These are phyloP conservation scores for Exophiala sp. DNA, from an alignment of 2,329 filamentous ascomycete species.

Conservation along the genomic window DNA sequence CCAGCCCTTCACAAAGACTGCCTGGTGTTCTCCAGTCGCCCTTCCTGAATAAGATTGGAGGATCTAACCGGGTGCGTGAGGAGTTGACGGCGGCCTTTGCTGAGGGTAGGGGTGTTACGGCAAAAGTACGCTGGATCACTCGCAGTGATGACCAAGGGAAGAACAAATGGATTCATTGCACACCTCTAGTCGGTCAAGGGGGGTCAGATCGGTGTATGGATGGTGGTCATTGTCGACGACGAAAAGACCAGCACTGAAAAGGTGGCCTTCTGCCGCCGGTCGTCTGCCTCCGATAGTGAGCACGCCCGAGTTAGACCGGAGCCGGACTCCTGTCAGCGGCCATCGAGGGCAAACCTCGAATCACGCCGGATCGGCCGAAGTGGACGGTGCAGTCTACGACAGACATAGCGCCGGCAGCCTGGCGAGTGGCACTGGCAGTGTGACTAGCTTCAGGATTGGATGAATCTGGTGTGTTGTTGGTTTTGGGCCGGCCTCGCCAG, in stretches of 20 bases:
- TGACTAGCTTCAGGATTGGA: slow-evolving; percentile 21
- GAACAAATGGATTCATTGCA: slow-evolving; percentile 70
- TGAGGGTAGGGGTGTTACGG: slow-evolving; percentile 65
- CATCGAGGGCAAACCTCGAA: slow-evolving; percentile 5
- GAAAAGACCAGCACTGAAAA: slow-evolving; percentile 36
- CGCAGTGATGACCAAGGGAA: slow-evolving; percentile 49
- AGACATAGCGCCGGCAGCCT: slow-evolving; percentile 13
- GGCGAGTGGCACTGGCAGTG: slow-evolving; percentile 14
- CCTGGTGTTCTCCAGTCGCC: slow-evolving; percentile 61
- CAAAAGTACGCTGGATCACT: slow-evolving; percentile 65
- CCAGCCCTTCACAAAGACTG: slow-evolving; percentile 60
- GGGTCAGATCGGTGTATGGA: slow-evolving; percentile 68
- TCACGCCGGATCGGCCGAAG: slow-evolving; percentile 5
- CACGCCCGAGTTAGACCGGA: slow-evolving; percentile 15
- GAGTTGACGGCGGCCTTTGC: slow-evolving; percentile 56
- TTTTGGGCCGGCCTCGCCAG: neutral
- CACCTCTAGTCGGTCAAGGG: slow-evolving; percentile 62
- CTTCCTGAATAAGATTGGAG: slow-evolving; percentile 42
- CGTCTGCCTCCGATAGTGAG: slow-evolving; percentile 16
- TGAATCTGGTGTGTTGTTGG: slow-evolving; percentile 1
- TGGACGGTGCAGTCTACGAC: slow-evolving; percentile 6
- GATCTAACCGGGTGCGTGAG: slow-evolving; percentile 47
- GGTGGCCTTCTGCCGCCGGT: slow-evolving; percentile 13
- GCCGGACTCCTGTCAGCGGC: slow-evolving; percentile 7
- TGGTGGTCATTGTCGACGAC: slow-evolving; percentile 67